Evolutionary conservation across 2,329 filamentous ascomycete species (phyloP).

Genomic region (Rhynchosporium agropyri): DNA sequence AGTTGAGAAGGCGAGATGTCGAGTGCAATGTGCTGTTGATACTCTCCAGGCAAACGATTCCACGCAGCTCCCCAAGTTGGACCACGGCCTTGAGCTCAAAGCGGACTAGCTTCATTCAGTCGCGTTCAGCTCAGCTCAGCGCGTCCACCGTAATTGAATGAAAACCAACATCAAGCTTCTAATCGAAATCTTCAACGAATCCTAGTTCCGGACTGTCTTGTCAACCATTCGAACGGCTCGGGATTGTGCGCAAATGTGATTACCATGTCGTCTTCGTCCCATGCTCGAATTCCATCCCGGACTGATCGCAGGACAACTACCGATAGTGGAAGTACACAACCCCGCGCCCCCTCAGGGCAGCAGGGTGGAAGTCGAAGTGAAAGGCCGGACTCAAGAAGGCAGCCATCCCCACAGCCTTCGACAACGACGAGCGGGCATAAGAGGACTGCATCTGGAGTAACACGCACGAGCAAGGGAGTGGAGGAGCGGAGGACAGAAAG

Average conservation of each 20-base stretch:
- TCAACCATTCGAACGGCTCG: neutral
- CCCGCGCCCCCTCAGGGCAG: conserved; percentile 38
- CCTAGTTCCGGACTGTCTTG: neutral
- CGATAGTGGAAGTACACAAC: conserved; percentile 40
- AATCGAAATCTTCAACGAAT: neutral
- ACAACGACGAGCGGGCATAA: conserved; percentile 49
- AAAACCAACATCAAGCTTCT: conserved; percentile 1
- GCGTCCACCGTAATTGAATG: conserved; percentile 1
- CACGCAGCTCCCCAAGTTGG: conserved; percentile 17
- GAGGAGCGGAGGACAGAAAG: conserved; percentile 57
- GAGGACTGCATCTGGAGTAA: conserved; percentile 58
- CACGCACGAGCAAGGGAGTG: conserved; percentile 51
- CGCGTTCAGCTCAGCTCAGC: conserved; percentile 10
- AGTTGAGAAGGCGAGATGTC: conserved; percentile 13
- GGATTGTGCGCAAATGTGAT: conserved; percentile 35
- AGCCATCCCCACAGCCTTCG: conserved; percentile 37
- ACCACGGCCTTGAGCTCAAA: conserved; percentile 4
- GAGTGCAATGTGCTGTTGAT: conserved; percentile 22
- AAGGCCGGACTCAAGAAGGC: conserved; percentile 34
- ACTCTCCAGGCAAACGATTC: conserved; percentile 18
- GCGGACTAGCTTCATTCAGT: conserved; percentile 11
- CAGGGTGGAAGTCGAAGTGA: conserved; percentile 35
- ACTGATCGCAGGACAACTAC: conserved; percentile 38
- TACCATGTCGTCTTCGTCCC: conserved; percentile 42
- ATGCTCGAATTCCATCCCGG: conserved; percentile 40